A percentile compares a stretch with the other conserved stretches of the same genome.
phyloP scores from a whole-genome alignment of 2,329 filamentous ascomycete species.

The Colletotrichum acutatum region DNA sequence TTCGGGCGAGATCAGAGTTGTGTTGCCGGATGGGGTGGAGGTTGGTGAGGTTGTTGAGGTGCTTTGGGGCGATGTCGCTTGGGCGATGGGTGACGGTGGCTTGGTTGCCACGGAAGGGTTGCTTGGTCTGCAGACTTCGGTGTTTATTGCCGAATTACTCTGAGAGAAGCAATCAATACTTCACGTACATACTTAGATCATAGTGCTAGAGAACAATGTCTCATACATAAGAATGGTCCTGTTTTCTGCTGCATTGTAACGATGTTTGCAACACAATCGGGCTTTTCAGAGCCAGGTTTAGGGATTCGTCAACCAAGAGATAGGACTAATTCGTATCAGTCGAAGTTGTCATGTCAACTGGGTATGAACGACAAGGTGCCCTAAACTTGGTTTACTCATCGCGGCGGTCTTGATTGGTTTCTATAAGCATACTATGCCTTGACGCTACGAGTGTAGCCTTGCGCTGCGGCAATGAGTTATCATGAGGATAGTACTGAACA shows the following conservation, averaged over 20 bases:
- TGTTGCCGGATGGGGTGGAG: neutral
- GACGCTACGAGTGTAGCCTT: too few relatives aligned
- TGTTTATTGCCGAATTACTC: neutral
- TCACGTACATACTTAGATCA: neutral
- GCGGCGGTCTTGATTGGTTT: too few relatives aligned
- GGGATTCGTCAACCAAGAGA: too few relatives aligned
- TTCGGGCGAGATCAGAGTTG: constrained; percentile 8
- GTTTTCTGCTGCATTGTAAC: neutral
- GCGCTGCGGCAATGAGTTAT: too few relatives aligned
- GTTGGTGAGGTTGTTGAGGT: neutral
- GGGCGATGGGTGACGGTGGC: neutral
- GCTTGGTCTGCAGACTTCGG: constrained; percentile 5
- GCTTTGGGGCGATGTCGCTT: constrained; percentile 21
- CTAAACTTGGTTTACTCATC: too few relatives aligned
- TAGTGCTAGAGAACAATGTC: neutral
- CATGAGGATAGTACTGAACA: too few relatives aligned
- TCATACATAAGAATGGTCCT: neutral
- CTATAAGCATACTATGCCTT: too few relatives aligned
- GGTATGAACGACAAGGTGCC: too few relatives aligned
- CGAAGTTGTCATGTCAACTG: too few relatives aligned
- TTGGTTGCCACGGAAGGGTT: constrained; percentile 21
- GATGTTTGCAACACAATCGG: too few relatives aligned
- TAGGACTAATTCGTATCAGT: too few relatives aligned
- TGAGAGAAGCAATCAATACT: neutral
- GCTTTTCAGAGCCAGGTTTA: too few relatives aligned